These are phyloP conservation scores for Colletotrichum falcatum DNA, from an alignment of 2,329 filamentous ascomycete species.

Conservation along the genomic window DNA sequence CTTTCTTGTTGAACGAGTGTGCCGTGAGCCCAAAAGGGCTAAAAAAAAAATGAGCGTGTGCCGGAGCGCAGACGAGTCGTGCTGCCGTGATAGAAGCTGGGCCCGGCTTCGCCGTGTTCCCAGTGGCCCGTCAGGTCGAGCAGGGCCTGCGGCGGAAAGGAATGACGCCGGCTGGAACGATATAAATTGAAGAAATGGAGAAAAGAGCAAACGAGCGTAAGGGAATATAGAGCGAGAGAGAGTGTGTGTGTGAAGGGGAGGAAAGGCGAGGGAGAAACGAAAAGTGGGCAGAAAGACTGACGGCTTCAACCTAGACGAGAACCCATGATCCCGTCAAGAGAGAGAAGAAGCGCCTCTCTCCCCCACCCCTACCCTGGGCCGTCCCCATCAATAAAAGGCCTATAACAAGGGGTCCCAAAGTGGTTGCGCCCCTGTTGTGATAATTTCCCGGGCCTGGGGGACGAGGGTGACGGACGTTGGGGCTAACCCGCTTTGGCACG, in stretches of 20 bases:
- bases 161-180: constrained; percentile 15
- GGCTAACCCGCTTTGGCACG: constrained; percentile 39
- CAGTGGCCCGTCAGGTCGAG: background rate
- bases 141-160: constrained; percentile 14
- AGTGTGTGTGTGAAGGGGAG: background rate
- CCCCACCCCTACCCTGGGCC: background rate
- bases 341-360: background rate
- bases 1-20: constrained; percentile 4
- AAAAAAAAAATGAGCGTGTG: constrained; percentile 5
- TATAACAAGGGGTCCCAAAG: constrained; percentile 28
- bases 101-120: constrained; percentile 6
- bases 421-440: constrained; percentile 39
- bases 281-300: constrained; percentile 25
- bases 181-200: constrained; percentile 12
- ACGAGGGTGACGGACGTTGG: constrained; percentile 36
- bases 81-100: constrained; percentile 15
- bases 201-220: constrained; percentile 14
- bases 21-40: constrained; percentile 8
- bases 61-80: constrained; percentile 20
- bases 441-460: constrained; percentile 37
- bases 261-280: constrained; percentile 24
- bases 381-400: constrained; percentile 31
- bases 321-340: constrained; percentile 31
- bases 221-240: constrained; percentile 1
- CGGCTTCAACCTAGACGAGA: constrained; percentile 21